Conservation (phyloP, 805 yeast genomes). For the Huiozyma sinensis region DNA sequence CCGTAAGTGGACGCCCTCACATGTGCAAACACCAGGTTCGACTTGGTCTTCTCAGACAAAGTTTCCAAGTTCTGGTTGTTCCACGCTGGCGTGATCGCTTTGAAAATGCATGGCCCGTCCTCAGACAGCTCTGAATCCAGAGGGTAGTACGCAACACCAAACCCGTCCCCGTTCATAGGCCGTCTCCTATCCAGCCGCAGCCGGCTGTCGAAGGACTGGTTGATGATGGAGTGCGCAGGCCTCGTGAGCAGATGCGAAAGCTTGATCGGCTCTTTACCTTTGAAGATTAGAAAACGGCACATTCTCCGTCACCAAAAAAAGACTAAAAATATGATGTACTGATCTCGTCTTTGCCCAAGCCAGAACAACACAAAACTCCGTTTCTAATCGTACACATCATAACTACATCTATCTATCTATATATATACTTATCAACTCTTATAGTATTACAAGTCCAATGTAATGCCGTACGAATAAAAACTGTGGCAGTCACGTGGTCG, state of each 20-base stretch:
- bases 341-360: too few relatives aligned
- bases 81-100: conserved; percentile 98
- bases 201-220: conserved; percentile 88
- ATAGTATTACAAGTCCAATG: too few relatives aligned
- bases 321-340: too few relatives aligned
- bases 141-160: conserved; percentile 90
- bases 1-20: conserved; percentile 96
- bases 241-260: conserved; percentile 79
- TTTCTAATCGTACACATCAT: too few relatives aligned
- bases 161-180: conserved; percentile 97
- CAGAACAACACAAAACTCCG: too few relatives aligned
- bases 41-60: conserved; percentile 78
- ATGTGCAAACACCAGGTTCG: conserved; percentile 82
- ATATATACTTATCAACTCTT: too few relatives aligned
- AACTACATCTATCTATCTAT: too few relatives aligned
- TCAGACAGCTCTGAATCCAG: conserved; percentile 41
- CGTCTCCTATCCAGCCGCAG: conserved; percentile 76
- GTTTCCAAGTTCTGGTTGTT: conserved; percentile 83
- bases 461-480: too few relatives aligned
- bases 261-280: conserved; percentile 81
- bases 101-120: conserved; percentile 80
- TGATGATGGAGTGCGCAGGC: conserved; percentile 95
- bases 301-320: conserved; percentile 29
- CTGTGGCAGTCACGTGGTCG: too few relatives aligned
- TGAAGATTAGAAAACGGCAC: conserved; percentile 90